Conservation (phyloP, 768 basidiomycete genomes). For the Boletus sp. region DNA sequence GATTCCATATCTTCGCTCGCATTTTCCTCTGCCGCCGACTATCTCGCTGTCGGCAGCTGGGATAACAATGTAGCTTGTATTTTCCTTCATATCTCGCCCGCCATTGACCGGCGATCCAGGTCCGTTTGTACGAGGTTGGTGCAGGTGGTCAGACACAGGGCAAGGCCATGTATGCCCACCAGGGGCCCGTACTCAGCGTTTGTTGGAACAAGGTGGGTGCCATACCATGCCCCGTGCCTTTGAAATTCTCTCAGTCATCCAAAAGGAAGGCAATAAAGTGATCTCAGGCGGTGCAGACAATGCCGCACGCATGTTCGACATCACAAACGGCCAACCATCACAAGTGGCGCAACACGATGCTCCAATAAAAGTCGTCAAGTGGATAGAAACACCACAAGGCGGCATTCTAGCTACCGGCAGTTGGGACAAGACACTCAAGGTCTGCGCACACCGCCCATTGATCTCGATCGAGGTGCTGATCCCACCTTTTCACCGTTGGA, state of each 20-base stretch:
- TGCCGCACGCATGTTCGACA: slow-evolving; percentile 89
- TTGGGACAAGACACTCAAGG: slow-evolving; percentile 98
- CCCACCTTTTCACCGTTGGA: neutral
- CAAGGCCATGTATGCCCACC: slow-evolving; percentile 88
- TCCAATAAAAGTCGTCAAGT: slow-evolving; percentile 78
- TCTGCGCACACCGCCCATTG: slow-evolving; percentile 28
- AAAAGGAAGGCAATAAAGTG: slow-evolving; percentile 83
- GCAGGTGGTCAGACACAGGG: slow-evolving; percentile 76
- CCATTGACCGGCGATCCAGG: slow-evolving; percentile 43
- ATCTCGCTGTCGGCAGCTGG: slow-evolving; percentile 92
- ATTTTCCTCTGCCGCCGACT: slow-evolving; percentile 84
- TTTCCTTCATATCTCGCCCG: neutral
- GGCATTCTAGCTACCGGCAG: slow-evolving; percentile 88
- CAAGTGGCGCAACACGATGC: slow-evolving; percentile 92
- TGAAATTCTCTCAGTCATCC: slow-evolving; percentile 4
- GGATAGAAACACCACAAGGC: slow-evolving; percentile 71
- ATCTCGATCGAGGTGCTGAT: neutral
- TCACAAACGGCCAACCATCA: slow-evolving; percentile 71
- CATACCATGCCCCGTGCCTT: neutral
- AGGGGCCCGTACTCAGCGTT: slow-evolving; percentile 83
- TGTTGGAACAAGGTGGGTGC: slow-evolving; percentile 82
- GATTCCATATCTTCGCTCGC: slow-evolving; percentile 86
- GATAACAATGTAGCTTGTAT: slow-evolving; percentile 68
- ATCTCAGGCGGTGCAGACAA: slow-evolving; percentile 95
- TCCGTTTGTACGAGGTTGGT: slow-evolving; percentile 89